These are phyloP conservation scores for Trypethelium eluteriae DNA, from an alignment of 495 filamentous ascomycete genomes.

Conservation along the genomic window DNA sequence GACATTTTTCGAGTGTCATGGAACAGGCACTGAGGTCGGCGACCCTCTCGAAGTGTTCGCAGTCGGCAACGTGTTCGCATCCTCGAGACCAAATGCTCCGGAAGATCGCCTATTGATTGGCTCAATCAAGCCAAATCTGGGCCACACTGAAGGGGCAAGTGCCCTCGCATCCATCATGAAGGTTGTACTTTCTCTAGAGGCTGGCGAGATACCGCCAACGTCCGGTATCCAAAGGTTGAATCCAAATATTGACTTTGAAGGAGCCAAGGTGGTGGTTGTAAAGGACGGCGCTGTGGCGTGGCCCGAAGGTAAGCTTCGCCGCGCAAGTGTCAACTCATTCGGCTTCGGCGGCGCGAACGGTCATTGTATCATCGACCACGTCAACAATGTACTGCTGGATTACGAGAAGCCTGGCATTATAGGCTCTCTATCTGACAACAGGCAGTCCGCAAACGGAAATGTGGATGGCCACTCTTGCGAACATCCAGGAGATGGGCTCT, in stretches of 20 bases:
- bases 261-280: constrained; percentile 31
- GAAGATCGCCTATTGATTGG: background rate
- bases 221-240: constrained; percentile 41
- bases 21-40: constrained; percentile 15
- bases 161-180: constrained; percentile 55
- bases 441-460: background rate
- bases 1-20: constrained; percentile 21
- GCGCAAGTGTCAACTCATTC: constrained; percentile 38
- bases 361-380: constrained; percentile 4
- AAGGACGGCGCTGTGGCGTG: background rate
- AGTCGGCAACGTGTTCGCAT: background rate
- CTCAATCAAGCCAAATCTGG: background rate
- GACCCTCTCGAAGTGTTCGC: constrained; percentile 12
- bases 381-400: background rate
- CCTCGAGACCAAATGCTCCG: background rate
- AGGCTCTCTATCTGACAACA: background rate
- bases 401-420: background rate
- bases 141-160: constrained; percentile 49
- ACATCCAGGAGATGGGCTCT: background rate
- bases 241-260: constrained; percentile 35
- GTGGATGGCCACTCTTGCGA: background rate
- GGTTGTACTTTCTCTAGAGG: constrained; percentile 49
- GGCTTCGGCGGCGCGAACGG: constrained; percentile 47
- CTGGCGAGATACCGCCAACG: constrained; percentile 43
- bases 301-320: background rate